These are phyloP conservation scores for Batkoa obscura DNA, from an alignment of 371 early-diverging fungal species.

Conservation along the genomic window DNA sequence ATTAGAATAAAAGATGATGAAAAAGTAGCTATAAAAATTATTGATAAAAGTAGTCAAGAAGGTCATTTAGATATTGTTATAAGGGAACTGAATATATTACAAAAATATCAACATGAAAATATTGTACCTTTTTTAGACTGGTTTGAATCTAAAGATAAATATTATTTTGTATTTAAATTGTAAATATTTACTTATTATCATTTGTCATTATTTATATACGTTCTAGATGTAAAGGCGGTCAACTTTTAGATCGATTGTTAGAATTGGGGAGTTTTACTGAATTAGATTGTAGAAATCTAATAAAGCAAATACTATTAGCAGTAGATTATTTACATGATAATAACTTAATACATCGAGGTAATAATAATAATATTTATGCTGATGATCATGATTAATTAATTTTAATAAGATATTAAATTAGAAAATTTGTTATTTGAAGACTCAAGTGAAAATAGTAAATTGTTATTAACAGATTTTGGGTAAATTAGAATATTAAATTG, in stretches of 20 bases:
- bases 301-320: constrained; percentile 39
- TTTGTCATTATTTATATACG: not conserved
- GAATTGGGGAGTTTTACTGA: constrained; percentile 73
- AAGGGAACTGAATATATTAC: constrained; percentile 47
- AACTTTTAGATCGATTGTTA: constrained; percentile 74
- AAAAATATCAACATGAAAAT: constrained; percentile 52
- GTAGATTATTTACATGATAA: constrained; percentile 56
- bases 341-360: constrained; percentile 52
- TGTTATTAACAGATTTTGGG: constrained; percentile 47
- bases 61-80: constrained; percentile 51
- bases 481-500: not conserved
- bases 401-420: constrained; percentile 49
- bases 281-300: constrained; percentile 52
- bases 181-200: constrained; percentile 12
- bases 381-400: constrained; percentile 2
- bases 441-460: constrained; percentile 26
- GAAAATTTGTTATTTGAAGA: constrained; percentile 58
- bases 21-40: constrained; percentile 60
- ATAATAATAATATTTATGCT: not conserved
- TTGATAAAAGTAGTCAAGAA: constrained; percentile 41
- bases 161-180: constrained; percentile 80
- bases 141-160: constrained; percentile 41
- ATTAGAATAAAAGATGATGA: constrained; percentile 10
- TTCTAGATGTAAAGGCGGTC: constrained; percentile 62
- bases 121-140: constrained; percentile 64